Base-by-base conservation (phyloP, 164 flowering plant genomes). In the Euptelea pleiosperma region DNA sequence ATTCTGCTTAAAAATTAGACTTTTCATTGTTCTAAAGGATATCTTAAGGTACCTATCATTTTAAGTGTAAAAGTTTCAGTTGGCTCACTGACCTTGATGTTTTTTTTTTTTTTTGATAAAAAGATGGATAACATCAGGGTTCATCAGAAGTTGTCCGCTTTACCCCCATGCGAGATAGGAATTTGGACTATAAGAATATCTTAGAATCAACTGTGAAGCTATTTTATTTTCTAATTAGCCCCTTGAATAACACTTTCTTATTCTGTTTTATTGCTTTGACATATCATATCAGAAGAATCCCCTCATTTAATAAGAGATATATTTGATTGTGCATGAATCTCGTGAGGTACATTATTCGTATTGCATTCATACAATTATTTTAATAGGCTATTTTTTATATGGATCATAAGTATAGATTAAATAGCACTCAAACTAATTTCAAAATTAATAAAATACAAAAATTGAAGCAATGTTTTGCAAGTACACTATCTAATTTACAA, bases 81-180 rank as follows among this genome's bases (percentile, higher is more conserved):
- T 37, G 36, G 30, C 52, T 25, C 46, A 31, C 40, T 64, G 26
- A 2, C 6, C 30, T 24, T 18, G n/a, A 52, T 30, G 44, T 18
- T 29, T 30, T n/a, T n/a, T n/a, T n/a, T n/a, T n/a, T n/a, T n/a
- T n/a, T 33, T 60, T 55, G 54, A 57, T 30, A 2, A 35, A 43
- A 15, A n/a, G 6, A 49, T 63, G 31, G 14, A 8, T 57, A 33
- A 44, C 60, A 76, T 68, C 82, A 88, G 94, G 86, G 58, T 48
- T 66, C 67, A 33, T 67, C 43, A 53, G 83, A 57, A 19, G 44
- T 59, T 35, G 57, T 88, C 56, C 52, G 41, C 63, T 78, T 51
- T 11, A 71, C 83, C 55, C 75, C 82, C 34, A 66, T 72, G 76
- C 90, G 96, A 18, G 92, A 88, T 75, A 87, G 86, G 61, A 79